A percentile compares a stretch with the other conserved stretches of the same genome.
Evolutionary conservation across 1,284 basidiomycete genomes (phyloP).

Genomic region (Volvariella volvacea): DNA sequence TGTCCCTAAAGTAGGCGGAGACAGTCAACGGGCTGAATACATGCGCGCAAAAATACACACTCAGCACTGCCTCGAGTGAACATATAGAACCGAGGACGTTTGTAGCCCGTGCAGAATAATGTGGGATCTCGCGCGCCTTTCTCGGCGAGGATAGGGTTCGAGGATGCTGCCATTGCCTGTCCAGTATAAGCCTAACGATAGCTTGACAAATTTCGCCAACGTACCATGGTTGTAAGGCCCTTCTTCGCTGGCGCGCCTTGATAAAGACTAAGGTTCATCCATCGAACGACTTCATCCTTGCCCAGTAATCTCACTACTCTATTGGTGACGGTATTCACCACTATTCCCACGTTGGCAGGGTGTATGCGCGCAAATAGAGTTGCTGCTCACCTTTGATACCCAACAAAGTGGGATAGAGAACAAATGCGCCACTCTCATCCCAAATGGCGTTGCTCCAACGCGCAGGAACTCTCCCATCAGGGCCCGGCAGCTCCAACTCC

Average conservation of each 20-base stretch:
- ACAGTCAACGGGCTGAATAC: no score
- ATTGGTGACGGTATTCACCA: slow-evolving; percentile 93
- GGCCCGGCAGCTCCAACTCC: slow-evolving; percentile 78
- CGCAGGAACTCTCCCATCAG: slow-evolving; percentile 62
- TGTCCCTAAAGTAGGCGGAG: slow-evolving; percentile 48
- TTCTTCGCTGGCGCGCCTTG: slow-evolving; percentile 92
- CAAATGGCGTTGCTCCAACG: slow-evolving; percentile 85
- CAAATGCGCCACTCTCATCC: slow-evolving; percentile 95
- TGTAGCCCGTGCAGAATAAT: slow-evolving; percentile 90
- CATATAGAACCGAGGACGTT: slow-evolving; percentile 93
- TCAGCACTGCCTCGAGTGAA: slow-evolving; percentile 92
- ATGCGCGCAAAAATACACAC: slow-evolving; percentile 36
- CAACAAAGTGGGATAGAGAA: slow-evolving; percentile 89
- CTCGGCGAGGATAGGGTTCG: slow-evolving; percentile 89
- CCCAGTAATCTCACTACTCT: slow-evolving; percentile 87
- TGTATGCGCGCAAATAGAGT: neutral
- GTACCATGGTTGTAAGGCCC: slow-evolving; percentile 72
- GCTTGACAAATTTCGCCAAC: slow-evolving; percentile 18
- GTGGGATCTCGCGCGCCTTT: slow-evolving; percentile 85
- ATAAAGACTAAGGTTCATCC: slow-evolving; percentile 85
- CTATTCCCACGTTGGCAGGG: slow-evolving; percentile 33
- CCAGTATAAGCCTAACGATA: neutral
- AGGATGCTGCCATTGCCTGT: slow-evolving; percentile 90
- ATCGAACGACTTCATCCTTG: slow-evolving; percentile 92
- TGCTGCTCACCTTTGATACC: slow-evolving; percentile 82